Percentiles rank a stretch among this genome's conserved stretches.
phyloP scores from a whole-genome alignment of 805 yeast species.

The Blastobotrys peoriensis region DNA sequence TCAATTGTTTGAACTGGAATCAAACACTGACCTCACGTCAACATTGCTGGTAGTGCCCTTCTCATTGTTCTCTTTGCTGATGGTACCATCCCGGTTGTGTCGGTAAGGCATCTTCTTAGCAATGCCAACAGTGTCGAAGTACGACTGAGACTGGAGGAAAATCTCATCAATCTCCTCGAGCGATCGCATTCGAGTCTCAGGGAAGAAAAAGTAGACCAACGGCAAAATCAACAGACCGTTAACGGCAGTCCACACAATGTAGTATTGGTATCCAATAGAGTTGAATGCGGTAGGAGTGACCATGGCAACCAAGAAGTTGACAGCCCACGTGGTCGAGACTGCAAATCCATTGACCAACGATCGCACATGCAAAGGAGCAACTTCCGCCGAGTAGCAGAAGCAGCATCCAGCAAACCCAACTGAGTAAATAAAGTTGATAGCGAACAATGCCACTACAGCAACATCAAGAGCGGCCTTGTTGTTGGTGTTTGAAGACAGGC shows the following conservation, averaged over 20 bases:
- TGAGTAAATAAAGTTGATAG: conserved; percentile 14
- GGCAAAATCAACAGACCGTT: conserved; percentile 17
- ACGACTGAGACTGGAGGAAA: conserved; percentile 14
- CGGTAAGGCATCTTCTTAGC: conserved; percentile 9
- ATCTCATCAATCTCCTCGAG: conserved; percentile 71
- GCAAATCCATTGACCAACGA: conserved; percentile 41
- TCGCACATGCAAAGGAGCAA: conserved; percentile 44
- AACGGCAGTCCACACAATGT: conserved; percentile 49
- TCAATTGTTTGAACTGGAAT: not conserved
- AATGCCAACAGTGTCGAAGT: conserved; percentile 10
- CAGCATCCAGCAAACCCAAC: conserved; percentile 14
- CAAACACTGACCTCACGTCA: not conserved
- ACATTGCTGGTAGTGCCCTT: not conserved
- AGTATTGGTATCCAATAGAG: conserved; percentile 47
- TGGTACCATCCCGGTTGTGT: not conserved
- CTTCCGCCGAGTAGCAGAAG: conserved; percentile 46
- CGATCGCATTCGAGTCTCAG: conserved; percentile 69
- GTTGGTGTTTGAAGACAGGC: conserved; percentile 12
- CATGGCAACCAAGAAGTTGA: conserved; percentile 53
- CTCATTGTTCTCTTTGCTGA: not conserved
- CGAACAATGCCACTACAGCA: conserved; percentile 15
- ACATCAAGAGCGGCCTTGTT: conserved; percentile 13
- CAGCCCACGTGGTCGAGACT: conserved; percentile 47
- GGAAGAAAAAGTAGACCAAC: conserved; percentile 53
- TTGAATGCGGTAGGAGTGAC: conserved; percentile 45